Evolutionary conservation across 2,329 filamentous ascomycete species (phyloP).

Genomic region (Claviceps lovelessii): DNA sequence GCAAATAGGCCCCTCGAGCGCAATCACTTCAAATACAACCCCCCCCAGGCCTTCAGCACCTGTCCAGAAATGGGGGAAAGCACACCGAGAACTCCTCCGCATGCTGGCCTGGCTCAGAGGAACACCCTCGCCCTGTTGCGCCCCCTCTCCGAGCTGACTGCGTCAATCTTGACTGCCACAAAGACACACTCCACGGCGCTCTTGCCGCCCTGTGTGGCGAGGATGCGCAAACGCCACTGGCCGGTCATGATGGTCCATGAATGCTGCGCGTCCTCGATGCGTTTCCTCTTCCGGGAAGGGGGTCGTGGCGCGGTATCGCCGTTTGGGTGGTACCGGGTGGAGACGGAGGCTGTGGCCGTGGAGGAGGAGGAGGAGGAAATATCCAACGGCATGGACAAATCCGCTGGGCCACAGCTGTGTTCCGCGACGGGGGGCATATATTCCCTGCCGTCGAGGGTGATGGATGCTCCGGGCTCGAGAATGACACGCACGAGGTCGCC

Average conservation of each 20-base stretch:
- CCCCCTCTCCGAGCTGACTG: constrained; percentile 47
- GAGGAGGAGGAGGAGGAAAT: neutral
- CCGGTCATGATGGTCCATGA: constrained; percentile 53
- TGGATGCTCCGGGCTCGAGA: constrained; percentile 44
- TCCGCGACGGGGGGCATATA: constrained; percentile 14
- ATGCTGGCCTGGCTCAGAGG: constrained; percentile 21
- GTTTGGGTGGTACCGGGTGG: constrained; percentile 9
- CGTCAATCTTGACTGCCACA: constrained; percentile 63
- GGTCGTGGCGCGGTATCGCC: constrained; percentile 9
- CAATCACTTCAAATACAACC: too few species aligned
- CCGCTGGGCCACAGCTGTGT: neutral
- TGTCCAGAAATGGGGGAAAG: too few species aligned
- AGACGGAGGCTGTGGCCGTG: neutral
- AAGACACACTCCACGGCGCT: constrained; percentile 55
- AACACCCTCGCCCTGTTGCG: constrained; percentile 55
- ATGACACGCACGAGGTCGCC: constrained; percentile 54
- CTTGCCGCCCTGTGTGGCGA: constrained; percentile 34
- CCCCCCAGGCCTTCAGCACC: too few species aligned
- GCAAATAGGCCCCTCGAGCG: too few species aligned
- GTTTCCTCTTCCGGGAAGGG: constrained; percentile 31
- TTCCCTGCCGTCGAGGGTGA: constrained; percentile 43
- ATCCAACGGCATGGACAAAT: neutral
- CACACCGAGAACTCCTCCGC: too few species aligned
- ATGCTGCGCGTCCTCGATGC: constrained; percentile 22
- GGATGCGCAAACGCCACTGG: constrained; percentile 59